Conservation (phyloP, 257 asterid species). For the Fraxinus excelsior region DNA sequence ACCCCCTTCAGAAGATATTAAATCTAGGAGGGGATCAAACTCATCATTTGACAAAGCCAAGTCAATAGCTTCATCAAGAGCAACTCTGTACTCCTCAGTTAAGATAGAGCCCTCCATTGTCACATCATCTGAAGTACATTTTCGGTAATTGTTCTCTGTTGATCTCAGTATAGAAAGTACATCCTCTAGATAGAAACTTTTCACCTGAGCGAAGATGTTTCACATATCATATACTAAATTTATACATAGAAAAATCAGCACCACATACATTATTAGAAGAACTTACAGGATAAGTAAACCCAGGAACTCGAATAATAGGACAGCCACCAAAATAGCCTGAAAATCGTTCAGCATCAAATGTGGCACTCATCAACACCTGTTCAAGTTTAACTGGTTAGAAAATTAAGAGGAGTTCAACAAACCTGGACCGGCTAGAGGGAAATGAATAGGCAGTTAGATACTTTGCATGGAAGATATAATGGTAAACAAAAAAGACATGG, state of each 20-base stretch:
- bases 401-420: slow-evolving; percentile 20
- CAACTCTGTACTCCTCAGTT: slow-evolving; percentile 60
- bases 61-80: slow-evolving; percentile 83
- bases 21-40: slow-evolving; percentile 68
- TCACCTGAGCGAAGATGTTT: slow-evolving; percentile 55
- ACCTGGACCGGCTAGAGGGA: not conserved
- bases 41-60: slow-evolving; percentile 67
- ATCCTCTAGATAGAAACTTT: slow-evolving; percentile 77
- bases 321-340: slow-evolving; percentile 87
- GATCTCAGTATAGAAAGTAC: slow-evolving; percentile 65
- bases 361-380: slow-evolving; percentile 97
- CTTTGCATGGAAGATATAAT: not conserved
- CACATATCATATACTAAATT: slow-evolving; percentile 20
- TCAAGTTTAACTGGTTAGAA: slow-evolving; percentile 30
- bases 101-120: slow-evolving; percentile 39
- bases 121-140: slow-evolving; percentile 26
- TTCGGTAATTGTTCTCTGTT: slow-evolving; percentile 36
- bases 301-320: slow-evolving; percentile 87
- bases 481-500: slow-evolving; percentile 15
- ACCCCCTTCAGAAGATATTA: slow-evolving; percentile 62
- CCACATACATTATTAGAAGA: slow-evolving; percentile 4
- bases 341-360: slow-evolving; percentile 87
- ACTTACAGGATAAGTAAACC: slow-evolving; percentile 88
- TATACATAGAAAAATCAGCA: slow-evolving; percentile 18
- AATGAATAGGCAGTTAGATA: not conserved